Evolutionary conservation across 768 basidiomycete genomes (phyloP).

Genomic region (Rhodotorula diobovata): DNA sequence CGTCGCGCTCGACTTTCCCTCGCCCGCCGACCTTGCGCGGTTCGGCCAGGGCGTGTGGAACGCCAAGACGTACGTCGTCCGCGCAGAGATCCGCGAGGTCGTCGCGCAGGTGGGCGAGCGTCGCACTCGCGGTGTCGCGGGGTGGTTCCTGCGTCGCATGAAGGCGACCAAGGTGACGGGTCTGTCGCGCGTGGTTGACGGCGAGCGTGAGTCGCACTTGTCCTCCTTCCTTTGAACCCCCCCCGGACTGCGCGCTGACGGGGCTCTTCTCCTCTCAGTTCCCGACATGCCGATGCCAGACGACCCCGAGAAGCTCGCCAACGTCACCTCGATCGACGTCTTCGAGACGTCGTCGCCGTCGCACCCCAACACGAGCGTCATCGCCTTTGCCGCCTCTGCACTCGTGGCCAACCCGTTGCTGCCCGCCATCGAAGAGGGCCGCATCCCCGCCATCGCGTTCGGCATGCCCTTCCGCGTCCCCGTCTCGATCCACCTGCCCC

Average conservation of each 20-base stretch:
- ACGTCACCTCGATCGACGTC: conserved; percentile 18
- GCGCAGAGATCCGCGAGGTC: neutral
- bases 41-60: conserved; percentile 16
- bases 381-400: conserved; percentile 19
- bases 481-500: conserved; percentile 26
- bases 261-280: neutral
- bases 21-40: conserved; percentile 5
- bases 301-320: conserved; percentile 25
- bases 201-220: neutral
- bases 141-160: conserved; percentile 3
- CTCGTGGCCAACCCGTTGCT: conserved; percentile 25
- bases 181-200: neutral
- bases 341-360: conserved; percentile 13
- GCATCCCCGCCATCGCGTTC: conserved; percentile 18
- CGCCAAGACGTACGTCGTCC: conserved; percentile 5
- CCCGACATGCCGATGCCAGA: conserved; percentile 15
- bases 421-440: conserved; percentile 8
- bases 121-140: neutral
- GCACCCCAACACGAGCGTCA: conserved; percentile 15
- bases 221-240: neutral
- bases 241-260: neutral
- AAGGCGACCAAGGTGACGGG: neutral
- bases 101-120: conserved; percentile 2
- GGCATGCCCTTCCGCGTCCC: conserved; percentile 36
- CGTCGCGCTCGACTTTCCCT: conserved; percentile 27